Evolutionary conservation across 148 eudicot species (phyloP), one percentile per base, ranked within the genome.

Genomic region (Gaultheria prostrata): DNA sequence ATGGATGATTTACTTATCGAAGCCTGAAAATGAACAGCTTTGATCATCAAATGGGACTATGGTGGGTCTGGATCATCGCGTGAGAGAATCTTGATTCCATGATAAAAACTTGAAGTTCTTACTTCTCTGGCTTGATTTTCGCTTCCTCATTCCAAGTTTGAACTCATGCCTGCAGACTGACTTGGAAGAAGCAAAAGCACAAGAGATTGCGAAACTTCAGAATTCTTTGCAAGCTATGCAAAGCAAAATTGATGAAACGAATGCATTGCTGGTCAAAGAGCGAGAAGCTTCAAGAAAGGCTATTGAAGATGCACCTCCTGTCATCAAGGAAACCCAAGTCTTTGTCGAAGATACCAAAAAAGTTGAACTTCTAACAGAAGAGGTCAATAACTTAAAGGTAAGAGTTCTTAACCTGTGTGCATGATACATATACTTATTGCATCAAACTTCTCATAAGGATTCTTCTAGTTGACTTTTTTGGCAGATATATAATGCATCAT

Each of bases 321-420:
- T 97, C 83, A 84, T 97, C 90, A 88, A 97, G 85, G 98, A 97
- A 91, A 93, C 92, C 56, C 95, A 92, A 88, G 92, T 97, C 76
- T 77, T 91, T 82, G 90, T 97, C 83, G 98, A 97, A 93, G 98
- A 95, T 83, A 93, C 98, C 59, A 84, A 92, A 88, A 95, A 91
- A 85, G 79, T 93, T 67, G 89, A 93, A 81, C 87, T 91, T 79
- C 85, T 97, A 82, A 89, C 85, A 18, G 89, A 85, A 85, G 96
- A 93, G 88, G 85, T 93, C 32, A 84, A 93, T 32, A 87, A 72
- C 82, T 91, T 91, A 72, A 93, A 97, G 98, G 99, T 93, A 89
- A 82, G 4, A 24, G 4, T 56, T 17, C 35, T 49, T 56, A 39
- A 51, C 33, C 9, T 45, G 8, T 54, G 53, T 39, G 32, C 10